phyloP scores from a whole-genome alignment of 2,329 filamentous ascomycete species.

The Penicillium sp. region DNA sequence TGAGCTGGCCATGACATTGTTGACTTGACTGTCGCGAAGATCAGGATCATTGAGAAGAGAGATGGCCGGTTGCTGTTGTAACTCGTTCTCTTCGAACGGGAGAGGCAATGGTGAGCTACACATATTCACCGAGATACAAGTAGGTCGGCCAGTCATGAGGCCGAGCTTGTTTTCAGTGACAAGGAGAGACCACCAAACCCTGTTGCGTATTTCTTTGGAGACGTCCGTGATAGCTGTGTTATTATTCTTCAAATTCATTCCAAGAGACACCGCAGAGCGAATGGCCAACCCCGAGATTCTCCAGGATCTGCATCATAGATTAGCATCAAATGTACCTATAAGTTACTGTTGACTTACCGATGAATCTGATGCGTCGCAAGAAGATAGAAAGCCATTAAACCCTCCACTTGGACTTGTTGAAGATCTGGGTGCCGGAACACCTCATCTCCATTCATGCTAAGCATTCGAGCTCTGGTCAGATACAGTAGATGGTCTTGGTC shows the following conservation, averaged over 20 bases:
- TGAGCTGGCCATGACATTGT: slow-evolving; percentile 11
- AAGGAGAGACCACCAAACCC: slow-evolving; percentile 43
- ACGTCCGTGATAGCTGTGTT: slow-evolving; percentile 25
- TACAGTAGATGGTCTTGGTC: slow-evolving; percentile 34
- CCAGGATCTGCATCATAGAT: slow-evolving; percentile 28
- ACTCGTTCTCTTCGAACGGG: slow-evolving; percentile 16
- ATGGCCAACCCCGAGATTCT: slow-evolving; percentile 35
- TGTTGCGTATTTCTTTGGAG: slow-evolving; percentile 37
- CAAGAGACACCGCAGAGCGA: slow-evolving; percentile 36
- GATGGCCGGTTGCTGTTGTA: slow-evolving; percentile 14
- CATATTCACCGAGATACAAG: slow-evolving; percentile 25
- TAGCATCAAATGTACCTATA: neutral
- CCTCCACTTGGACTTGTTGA: slow-evolving; percentile 41
- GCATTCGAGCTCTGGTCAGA: slow-evolving; percentile 36
- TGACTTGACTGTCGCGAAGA: slow-evolving; percentile 1
- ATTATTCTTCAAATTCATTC: slow-evolving; percentile 37
- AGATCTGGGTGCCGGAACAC: slow-evolving; percentile 37
- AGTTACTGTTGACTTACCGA: slow-evolving; percentile 23
- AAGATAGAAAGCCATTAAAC: slow-evolving; percentile 37
- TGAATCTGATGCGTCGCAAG: slow-evolving; percentile 38
- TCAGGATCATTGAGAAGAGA: slow-evolving; percentile 3
- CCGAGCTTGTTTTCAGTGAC: slow-evolving; percentile 36
- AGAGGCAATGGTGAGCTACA: slow-evolving; percentile 15
- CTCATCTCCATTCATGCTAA: slow-evolving; percentile 31
- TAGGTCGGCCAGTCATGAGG: slow-evolving; percentile 40